Conservation (phyloP, 768 basidiomycete genomes). For the Piloderma croceum region DNA sequence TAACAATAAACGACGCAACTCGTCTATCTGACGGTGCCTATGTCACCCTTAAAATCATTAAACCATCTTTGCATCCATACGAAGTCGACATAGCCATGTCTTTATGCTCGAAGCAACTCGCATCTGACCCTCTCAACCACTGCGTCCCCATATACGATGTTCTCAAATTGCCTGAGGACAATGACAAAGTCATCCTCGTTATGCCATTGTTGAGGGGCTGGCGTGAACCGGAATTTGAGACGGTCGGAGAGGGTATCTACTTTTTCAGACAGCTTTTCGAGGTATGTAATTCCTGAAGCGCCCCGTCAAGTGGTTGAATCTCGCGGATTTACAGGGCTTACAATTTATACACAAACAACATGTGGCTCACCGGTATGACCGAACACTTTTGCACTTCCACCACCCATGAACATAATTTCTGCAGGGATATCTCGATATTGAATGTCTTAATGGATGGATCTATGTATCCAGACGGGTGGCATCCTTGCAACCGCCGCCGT, state of each 20-base stretch:
- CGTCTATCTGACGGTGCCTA: constrained; percentile 15
- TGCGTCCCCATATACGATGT: neutral
- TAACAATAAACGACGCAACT: constrained; percentile 12
- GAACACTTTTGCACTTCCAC: neutral
- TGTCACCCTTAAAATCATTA: constrained; percentile 18
- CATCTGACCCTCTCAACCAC: constrained; percentile 10
- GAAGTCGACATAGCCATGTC: constrained; percentile 14
- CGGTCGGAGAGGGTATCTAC: neutral
- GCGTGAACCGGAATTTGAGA: neutral
- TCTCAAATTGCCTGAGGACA: neutral
- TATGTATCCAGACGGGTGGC: constrained; percentile 11
- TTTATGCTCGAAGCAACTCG: constrained; percentile 14
- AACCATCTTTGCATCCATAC: constrained; percentile 2
- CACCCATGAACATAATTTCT: neutral
- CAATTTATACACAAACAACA: constrained; percentile 2
- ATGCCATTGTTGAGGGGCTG: neutral
- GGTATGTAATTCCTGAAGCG: neutral
- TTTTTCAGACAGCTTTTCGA: neutral
- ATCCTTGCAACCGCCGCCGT: constrained; percentile 3
- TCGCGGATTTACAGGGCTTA: neutral
- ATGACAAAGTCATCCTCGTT: neutral
- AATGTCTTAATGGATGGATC: constrained; percentile 23
- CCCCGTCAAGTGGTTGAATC: neutral
- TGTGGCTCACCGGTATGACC: constrained; percentile 6
- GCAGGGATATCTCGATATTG: neutral